phyloP scores from a whole-genome alignment of 1,284 basidiomycete genomes.

The Rugosomyces carneus region DNA sequence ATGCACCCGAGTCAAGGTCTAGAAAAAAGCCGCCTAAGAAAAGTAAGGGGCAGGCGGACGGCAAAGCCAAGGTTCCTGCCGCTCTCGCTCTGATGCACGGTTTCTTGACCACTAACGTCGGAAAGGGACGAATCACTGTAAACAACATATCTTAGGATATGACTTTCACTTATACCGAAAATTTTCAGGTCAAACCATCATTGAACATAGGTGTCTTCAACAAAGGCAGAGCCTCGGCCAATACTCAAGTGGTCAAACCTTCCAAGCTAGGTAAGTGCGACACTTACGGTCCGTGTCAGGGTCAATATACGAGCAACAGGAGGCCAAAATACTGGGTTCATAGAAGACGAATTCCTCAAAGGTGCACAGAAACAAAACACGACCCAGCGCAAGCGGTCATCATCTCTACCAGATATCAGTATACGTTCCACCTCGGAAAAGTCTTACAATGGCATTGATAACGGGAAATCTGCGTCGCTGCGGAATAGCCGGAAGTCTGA shows the following conservation, averaged over 20 bases:
- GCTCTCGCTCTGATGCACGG: slow-evolving; percentile 70
- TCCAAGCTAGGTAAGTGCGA: slow-evolving; percentile 20
- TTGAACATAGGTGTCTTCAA: slow-evolving; percentile 55
- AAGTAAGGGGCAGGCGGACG: slow-evolving; percentile 23
- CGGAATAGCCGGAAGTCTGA: neutral
- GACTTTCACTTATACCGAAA: neutral
- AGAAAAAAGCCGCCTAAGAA: slow-evolving; percentile 19
- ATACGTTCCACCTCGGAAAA: neutral
- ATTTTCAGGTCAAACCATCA: slow-evolving; percentile 37
- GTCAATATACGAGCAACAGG: slow-evolving; percentile 5
- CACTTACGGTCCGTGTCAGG: neutral
- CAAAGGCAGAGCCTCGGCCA: slow-evolving; percentile 63
- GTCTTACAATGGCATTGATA: neutral
- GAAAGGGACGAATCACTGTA: slow-evolving; percentile 66
- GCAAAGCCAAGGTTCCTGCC: slow-evolving; percentile 35
- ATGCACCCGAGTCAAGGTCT: slow-evolving; percentile 14
- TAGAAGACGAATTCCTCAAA: slow-evolving; percentile 47
- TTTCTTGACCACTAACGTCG: slow-evolving; percentile 64
- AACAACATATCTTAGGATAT: slow-evolving; percentile 12
- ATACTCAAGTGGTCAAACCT: slow-evolving; percentile 24
- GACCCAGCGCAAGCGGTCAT: neutral
- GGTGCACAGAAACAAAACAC: slow-evolving; percentile 15
- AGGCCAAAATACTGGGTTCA: slow-evolving; percentile 29
- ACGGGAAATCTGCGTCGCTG: neutral
- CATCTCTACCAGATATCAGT: neutral